phyloP scores from a whole-genome alignment of 2,329 filamentous ascomycete species.

The Alternaria ethzedia region DNA sequence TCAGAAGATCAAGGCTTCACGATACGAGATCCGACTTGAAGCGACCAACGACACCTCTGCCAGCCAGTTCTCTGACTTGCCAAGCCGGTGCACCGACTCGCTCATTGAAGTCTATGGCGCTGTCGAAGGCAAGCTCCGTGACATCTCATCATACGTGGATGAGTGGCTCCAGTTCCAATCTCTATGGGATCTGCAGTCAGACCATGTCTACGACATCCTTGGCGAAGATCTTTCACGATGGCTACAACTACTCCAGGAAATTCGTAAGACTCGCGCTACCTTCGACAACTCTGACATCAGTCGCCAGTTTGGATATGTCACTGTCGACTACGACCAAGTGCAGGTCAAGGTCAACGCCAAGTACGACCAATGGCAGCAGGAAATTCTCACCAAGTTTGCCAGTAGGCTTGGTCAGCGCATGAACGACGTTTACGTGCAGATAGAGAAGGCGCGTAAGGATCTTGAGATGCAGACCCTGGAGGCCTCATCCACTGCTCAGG shows the following conservation, averaged over 20 bases:
- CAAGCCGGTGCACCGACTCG: conserved; percentile 79
- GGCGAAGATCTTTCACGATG: conserved; percentile 91
- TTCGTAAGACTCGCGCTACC: conserved; percentile 90
- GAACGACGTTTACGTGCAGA: conserved; percentile 88
- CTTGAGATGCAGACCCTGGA: conserved; percentile 92
- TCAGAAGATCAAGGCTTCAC: conserved; percentile 90
- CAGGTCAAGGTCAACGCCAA: conserved; percentile 99
- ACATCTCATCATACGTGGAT: conserved; percentile 86
- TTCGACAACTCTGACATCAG: conserved; percentile 97
- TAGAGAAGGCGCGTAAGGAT: conserved; percentile 87
- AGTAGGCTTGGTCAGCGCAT: conserved; percentile 86
- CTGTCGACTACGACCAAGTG: conserved; percentile 97
- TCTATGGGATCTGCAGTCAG: conserved; percentile 94
- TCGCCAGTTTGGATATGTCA: conserved; percentile 89
- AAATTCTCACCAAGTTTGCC: conserved; percentile 93
- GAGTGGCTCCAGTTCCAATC: conserved; percentile 99
- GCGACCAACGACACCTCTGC: conserved; percentile 68
- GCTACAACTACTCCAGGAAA: conserved; percentile 95
- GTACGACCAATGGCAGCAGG: conserved; percentile 99
- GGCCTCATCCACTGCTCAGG: conserved; percentile 92
- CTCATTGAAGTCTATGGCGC: conserved; percentile 81
- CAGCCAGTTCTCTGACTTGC: conserved; percentile 79
- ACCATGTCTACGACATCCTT: conserved; percentile 90
- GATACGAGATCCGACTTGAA: conserved; percentile 86
- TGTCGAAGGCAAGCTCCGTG: conserved; percentile 80